Evolutionary conservation across 73 alveolate species (phyloP), one percentile per base, ranked within the genome.

Genomic region (Paramecium biaurelia): DNA sequence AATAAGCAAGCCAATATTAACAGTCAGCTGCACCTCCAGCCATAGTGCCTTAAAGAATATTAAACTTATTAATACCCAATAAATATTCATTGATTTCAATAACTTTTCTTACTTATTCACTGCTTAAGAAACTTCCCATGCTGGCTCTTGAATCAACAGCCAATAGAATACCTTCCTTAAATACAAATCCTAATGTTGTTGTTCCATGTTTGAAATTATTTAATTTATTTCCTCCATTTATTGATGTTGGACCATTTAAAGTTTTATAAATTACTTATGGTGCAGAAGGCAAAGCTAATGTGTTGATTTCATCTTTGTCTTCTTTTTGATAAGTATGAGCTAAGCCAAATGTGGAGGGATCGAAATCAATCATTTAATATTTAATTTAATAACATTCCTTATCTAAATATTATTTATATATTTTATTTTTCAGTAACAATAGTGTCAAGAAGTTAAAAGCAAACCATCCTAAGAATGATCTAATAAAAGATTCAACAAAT

Each of bases 11-110:
- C 99, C 99, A 99, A 96, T 89, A 98, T 94, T 94, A 94, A 92
- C 99, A 98, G 88, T 99, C 99, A 37, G 99, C 99, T 10, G 99
- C 99, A 42, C 99, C 99, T n/a, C 99, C 99, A 8, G 99, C 99
- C 99, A 99, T 99, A 35, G 99, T 99, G 18, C 88, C 93, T 74
- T 30, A 35, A 30, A 32, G 47, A 32, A 35, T 21, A 6, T 28
- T 14, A 15, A 30, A 28, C 30, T 74, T 21, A 9, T 35, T 35
- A 32, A 15, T 74, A 74, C 99, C 99, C 53, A 98, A 95, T 53
- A 99, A 92, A 97, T 96, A 98, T 30, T 97, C 99, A 93, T 99
- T 99, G 95, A 99, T 98, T 92, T 98, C 99, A 59, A 98, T 97
- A 87, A 99, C 99, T 94, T 98, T 98, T 84, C 99, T 94, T 47